Evolutionary conservation across 2,329 filamentous ascomycete genomes (phyloP).

Genomic region (Chaetomiaceae sp.): DNA sequence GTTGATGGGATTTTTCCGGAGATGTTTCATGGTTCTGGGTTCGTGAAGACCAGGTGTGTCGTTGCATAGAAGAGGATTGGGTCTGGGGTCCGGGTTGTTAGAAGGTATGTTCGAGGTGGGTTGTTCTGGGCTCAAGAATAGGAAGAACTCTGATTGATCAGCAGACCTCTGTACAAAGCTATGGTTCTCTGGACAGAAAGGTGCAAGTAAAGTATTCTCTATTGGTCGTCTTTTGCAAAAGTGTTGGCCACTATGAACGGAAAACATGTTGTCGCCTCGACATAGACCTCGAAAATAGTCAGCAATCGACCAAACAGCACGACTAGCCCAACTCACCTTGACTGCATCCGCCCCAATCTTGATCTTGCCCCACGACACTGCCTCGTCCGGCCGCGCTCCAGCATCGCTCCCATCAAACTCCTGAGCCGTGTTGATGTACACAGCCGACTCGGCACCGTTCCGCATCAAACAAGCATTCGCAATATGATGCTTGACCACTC

Average conservation of each 20-base stretch:
- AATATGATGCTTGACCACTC: conserved; percentile 97
- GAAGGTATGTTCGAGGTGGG: too few species aligned
- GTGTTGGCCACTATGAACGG: conserved; percentile 64
- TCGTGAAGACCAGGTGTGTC: too few species aligned
- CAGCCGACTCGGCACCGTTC: conserved; percentile 92
- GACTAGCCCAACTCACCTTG: conserved; percentile 55
- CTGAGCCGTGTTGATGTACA: conserved; percentile 96
- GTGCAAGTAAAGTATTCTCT: background rate
- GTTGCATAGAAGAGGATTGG: too few species aligned
- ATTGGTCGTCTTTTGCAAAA: conserved; percentile 54
- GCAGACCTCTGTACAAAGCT: too few species aligned
- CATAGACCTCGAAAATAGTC: conserved; percentile 47
- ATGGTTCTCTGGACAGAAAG: too few species aligned
- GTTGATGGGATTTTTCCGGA: too few species aligned
- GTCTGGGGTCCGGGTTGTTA: too few species aligned
- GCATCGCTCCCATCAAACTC: conserved; percentile 98
- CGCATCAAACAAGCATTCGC: conserved; percentile 97
- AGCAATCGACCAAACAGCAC: conserved; percentile 13
- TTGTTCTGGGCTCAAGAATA: too few species aligned
- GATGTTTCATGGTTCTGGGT: too few species aligned
- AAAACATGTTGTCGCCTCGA: conserved; percentile 61
- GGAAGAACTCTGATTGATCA: too few species aligned
- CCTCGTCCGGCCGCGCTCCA: conserved; percentile 90
- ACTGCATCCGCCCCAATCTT: conserved; percentile 82
- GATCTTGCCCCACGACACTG: conserved; percentile 98